phyloP scores from a whole-genome alignment of 1,284 basidiomycete genomes.

The Sphaerobolus stellatus region DNA sequence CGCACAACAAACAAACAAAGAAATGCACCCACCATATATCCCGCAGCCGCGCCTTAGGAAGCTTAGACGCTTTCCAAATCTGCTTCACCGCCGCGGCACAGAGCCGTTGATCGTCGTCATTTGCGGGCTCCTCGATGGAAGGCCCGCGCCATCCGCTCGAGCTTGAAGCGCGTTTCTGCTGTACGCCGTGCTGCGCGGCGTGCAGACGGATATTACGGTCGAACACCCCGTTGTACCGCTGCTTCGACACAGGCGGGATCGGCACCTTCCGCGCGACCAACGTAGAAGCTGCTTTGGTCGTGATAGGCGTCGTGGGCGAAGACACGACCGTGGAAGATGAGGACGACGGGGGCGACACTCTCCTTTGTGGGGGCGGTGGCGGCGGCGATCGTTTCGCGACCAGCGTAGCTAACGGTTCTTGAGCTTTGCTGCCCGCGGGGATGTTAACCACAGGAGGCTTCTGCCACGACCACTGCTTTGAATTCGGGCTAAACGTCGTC shows the following conservation, averaged over 20 bases:
- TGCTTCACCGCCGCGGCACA: constrained; percentile 46
- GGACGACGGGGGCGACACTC: constrained; percentile 39
- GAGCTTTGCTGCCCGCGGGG: constrained; percentile 10
- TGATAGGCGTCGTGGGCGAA: constrained; percentile 20
- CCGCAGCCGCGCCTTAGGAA: constrained; percentile 51
- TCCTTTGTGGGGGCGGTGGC: constrained; percentile 38
- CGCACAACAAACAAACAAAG: constrained; percentile 16
- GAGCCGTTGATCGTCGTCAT: constrained; percentile 49
- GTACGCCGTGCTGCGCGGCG: too few relatives aligned
- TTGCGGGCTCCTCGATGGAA: constrained; percentile 58
- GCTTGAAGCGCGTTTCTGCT: constrained; percentile 47
- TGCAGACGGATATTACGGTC: constrained; percentile 52
- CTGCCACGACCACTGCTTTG: constrained; percentile 10
- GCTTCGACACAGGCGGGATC: constrained; percentile 58
- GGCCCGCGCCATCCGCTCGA: constrained; percentile 74
- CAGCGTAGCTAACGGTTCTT: constrained; percentile 21
- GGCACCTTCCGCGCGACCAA: constrained; percentile 69
- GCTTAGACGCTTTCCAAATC: constrained; percentile 63
- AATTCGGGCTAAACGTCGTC: neutral
- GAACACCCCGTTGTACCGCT: constrained; percentile 68
- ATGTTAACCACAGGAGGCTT: neutral
- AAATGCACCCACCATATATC: constrained; percentile 60
- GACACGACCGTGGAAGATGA: constrained; percentile 37
- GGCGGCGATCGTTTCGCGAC: constrained; percentile 29
- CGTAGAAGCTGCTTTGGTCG: constrained; percentile 28